These are phyloP conservation scores for Zasmidium angulare DNA, from an alignment of 2,329 filamentous ascomycete genomes.

Conservation along the genomic window DNA sequence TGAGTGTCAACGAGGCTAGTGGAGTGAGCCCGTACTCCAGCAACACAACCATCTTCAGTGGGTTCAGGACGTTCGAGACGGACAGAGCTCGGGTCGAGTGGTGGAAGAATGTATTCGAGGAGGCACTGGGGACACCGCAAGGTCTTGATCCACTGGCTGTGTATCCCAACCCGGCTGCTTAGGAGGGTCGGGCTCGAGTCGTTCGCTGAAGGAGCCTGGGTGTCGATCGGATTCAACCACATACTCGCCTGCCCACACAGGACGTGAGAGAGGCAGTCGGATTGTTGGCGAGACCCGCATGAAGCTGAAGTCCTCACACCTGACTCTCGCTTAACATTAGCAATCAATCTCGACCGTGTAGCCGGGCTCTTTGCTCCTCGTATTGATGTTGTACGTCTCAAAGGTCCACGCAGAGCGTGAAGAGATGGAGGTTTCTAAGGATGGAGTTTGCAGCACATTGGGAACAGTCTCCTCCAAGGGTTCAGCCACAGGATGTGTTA, in stretches of 20 bases:
- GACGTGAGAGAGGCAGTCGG: too few relatives aligned
- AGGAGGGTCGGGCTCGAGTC: background rate
- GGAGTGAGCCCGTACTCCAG: slow-evolving; percentile 4
- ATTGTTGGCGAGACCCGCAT: too few relatives aligned
- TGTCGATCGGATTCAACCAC: too few relatives aligned
- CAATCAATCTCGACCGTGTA: too few relatives aligned
- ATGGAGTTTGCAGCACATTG: background rate
- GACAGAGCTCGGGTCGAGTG: slow-evolving; percentile 19
- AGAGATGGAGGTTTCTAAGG: too few relatives aligned
- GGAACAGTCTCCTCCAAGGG: background rate
- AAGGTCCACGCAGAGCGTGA: too few relatives aligned
- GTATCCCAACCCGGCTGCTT: slow-evolving; percentile 11
- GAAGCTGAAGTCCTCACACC: too few relatives aligned
- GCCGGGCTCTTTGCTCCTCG: too few relatives aligned
- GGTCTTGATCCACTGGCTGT: slow-evolving; percentile 15
- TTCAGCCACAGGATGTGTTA: background rate
- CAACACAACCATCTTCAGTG: slow-evolving; percentile 15
- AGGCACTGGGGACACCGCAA: slow-evolving; percentile 20
- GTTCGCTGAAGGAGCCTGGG: background rate
- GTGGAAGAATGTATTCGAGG: slow-evolving; percentile 26
- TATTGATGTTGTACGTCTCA: too few relatives aligned
- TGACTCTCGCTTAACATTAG: too few relatives aligned
- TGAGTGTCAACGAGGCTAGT: slow-evolving; percentile 11
- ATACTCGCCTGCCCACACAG: too few relatives aligned
- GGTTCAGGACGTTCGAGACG: slow-evolving; percentile 16